These are phyloP conservation scores for Phragmites australis DNA, from an alignment of 176 grass and related monocot species.

Conservation along the genomic window DNA sequence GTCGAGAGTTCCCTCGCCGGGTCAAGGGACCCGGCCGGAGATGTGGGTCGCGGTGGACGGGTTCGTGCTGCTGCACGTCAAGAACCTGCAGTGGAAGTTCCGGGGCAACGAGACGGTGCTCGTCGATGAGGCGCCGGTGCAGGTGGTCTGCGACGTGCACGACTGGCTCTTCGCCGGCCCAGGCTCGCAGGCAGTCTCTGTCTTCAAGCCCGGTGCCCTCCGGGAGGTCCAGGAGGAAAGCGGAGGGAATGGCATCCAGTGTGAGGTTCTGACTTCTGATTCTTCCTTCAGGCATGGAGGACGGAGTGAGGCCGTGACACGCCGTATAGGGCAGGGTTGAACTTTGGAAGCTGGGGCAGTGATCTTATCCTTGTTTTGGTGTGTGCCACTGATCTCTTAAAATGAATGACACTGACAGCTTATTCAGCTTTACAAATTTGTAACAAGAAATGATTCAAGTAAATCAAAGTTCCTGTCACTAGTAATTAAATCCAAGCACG, in stretches of 20 bases:
- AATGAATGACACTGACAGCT: conserved; percentile 2
- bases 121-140: conserved; percentile 63
- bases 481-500: conserved; percentile 1
- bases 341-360: neutral
- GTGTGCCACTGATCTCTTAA: neutral
- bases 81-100: conserved; percentile 90
- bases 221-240: conserved; percentile 4
- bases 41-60: conserved; percentile 85
- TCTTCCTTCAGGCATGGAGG: conserved; percentile 89
- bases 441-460: conserved; percentile 1
- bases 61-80: conserved; percentile 56
- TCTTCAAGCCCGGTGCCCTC: conserved; percentile 63
- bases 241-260: conserved; percentile 10
- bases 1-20: conserved; percentile 64
- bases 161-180: conserved; percentile 78
- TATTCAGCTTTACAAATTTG: conserved; percentile 2
- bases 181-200: conserved; percentile 55
- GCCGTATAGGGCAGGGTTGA: neutral
- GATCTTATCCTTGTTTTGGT: neutral
- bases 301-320: conserved; percentile 55
- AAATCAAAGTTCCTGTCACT: neutral
- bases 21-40: conserved; percentile 63
- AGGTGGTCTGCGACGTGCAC: conserved; percentile 92
- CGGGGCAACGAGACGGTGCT: conserved; percentile 71
- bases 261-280: conserved; percentile 66